Evolutionary conservation across 2,329 filamentous ascomycete species (phyloP), one percentile per base, ranked within the genome.

Genomic region (Cladosporium oxysporum): DNA sequence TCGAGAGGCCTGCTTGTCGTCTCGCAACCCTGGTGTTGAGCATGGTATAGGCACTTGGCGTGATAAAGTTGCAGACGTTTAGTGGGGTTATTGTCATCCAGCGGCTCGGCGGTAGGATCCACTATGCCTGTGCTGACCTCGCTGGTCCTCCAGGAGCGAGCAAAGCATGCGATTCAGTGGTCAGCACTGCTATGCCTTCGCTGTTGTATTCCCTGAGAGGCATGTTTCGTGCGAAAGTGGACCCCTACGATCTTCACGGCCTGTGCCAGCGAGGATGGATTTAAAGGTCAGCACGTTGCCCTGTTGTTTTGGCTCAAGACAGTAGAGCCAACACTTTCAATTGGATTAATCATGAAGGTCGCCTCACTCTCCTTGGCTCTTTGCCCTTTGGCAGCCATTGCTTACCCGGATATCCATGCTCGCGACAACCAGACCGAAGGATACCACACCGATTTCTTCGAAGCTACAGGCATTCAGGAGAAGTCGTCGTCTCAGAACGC

Each of bases 391-490:
- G 61, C 61, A 47, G 50, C 61, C 26, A 14, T 63, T 33, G 61
- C 61, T 16, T 63, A 63, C 49, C 61, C 61, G 23, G 61, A 63
- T 21, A 50, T 63, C 26, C 35, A 63, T 8, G 26, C 61, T 28
- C 61, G 61, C 50, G 61, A 63, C 35, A 63, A 63, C 26, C 58
- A 41, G 16, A 26, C 61, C 23, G 61, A 63, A 23, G 16, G 35
- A 28, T 74, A 71, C 63, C 66, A 68, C 18, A 73, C 72, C 29
- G 70, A 74, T 58, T 61, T 75, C 1, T 74, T 73, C 66, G 35
- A 69, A 59, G 73, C 71, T 29, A 71, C 70, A n/a, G 66, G 71
- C n/a, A 65, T 69, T 37, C 69, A 73, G 64, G 67, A 73, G 57
- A 63, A 72, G 29, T 55, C 73, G 35, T 68, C 70, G 4, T 55